Percentiles rank a stretch among this genome's conserved stretches.
These are phyloP conservation scores for Lepidium sativum DNA, from an alignment of 345 rosid species.

Conservation along the genomic window DNA sequence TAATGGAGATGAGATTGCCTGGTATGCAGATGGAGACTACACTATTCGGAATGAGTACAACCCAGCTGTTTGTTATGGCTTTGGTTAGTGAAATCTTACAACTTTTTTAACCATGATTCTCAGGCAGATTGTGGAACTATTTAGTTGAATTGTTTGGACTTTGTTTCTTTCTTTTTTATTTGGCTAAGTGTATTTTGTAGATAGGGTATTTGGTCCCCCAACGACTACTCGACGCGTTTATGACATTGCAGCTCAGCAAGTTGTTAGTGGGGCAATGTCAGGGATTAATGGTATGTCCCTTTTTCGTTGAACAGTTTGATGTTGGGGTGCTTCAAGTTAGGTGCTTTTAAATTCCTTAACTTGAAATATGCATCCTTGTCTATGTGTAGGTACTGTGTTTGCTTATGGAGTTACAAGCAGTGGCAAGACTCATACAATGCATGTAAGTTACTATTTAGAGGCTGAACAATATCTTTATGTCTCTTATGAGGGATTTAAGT, in stretches of 20 bases:
- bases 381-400: slow-evolving; percentile 73
- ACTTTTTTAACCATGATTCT: neutral
- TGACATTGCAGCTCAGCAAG: slow-evolving; percentile 78
- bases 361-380: neutral
- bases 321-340: neutral
- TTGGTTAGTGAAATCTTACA: slow-evolving; percentile 44
- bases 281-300: slow-evolving; percentile 61
- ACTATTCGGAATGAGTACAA: slow-evolving; percentile 69
- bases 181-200: slow-evolving; percentile 24
- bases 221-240: slow-evolving; percentile 83
- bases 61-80: slow-evolving; percentile 58
- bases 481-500: neutral
- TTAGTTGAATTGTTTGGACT: neutral
- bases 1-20: slow-evolving; percentile 75
- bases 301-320: slow-evolving; percentile 9
- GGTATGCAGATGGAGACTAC: slow-evolving; percentile 80
- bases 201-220: slow-evolving; percentile 81
- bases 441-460: slow-evolving; percentile 45
- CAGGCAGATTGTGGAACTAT: neutral
- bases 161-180: neutral
- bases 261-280: slow-evolving; percentile 71
- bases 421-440: slow-evolving; percentile 97
- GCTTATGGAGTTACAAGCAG: slow-evolving; percentile 99
- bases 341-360: neutral
- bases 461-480: neutral